Evolutionary conservation across 1,139 yeast species (phyloP).

Genomic region (Magnusiomyces paraingens): DNA sequence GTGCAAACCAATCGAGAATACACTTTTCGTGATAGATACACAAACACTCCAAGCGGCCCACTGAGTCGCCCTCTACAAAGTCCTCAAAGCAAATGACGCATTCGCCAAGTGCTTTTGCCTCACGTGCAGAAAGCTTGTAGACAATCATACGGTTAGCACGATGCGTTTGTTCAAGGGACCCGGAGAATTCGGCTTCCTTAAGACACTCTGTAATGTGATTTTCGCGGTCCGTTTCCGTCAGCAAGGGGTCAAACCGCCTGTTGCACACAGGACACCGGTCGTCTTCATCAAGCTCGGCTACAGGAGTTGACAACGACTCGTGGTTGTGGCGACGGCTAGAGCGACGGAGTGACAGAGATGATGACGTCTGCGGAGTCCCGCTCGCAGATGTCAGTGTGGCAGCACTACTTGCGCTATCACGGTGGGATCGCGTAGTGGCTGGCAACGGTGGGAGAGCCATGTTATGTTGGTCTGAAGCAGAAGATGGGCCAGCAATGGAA

Average conservation of each 20-base stretch:
- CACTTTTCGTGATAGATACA: slow-evolving; percentile 91
- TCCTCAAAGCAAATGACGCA: slow-evolving; percentile 94
- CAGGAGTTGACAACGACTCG: background rate
- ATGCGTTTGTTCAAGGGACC: slow-evolving; percentile 47
- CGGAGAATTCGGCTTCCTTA: slow-evolving; percentile 55
- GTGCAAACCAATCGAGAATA: slow-evolving; percentile 82
- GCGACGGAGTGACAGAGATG: background rate
- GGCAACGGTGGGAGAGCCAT: background rate
- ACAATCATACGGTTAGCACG: slow-evolving; percentile 77
- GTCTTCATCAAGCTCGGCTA: slow-evolving; percentile 5
- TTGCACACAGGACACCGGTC: slow-evolving; percentile 11
- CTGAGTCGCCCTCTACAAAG: slow-evolving; percentile 75
- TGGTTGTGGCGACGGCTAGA: background rate
- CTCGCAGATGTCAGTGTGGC: too few species aligned
- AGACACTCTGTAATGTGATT: slow-evolving; percentile 68
- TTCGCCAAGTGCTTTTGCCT: slow-evolving; percentile 39
- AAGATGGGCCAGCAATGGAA: too few species aligned
- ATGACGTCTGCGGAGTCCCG: background rate
- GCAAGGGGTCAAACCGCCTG: background rate
- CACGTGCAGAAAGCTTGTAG: slow-evolving; percentile 54
- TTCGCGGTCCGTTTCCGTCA: slow-evolving; percentile 42
- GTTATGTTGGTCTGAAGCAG: too few species aligned
- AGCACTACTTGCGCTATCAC: background rate
- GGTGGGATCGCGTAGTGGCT: background rate
- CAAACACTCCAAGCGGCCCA: slow-evolving; percentile 87